phyloP scores from a whole-genome alignment of 1,284 basidiomycete species.

The Moesziomyces antarcticus region DNA sequence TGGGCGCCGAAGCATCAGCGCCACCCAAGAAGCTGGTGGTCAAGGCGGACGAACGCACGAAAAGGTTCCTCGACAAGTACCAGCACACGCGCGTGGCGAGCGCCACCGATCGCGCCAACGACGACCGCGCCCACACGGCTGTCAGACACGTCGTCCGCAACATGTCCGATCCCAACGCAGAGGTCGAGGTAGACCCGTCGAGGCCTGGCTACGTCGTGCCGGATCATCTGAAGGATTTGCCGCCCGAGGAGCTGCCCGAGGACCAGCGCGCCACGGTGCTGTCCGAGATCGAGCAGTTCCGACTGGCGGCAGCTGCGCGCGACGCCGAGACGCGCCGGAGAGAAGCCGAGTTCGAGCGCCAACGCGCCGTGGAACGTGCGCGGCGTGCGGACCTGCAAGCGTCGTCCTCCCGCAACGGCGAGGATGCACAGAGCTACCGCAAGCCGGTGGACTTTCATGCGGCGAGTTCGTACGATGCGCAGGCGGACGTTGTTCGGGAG shows the following conservation, averaged over 20 bases:
- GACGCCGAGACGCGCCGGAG: constrained; percentile 59
- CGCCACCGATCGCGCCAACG: constrained; percentile 71
- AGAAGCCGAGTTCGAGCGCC: constrained; percentile 61
- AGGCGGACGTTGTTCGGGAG: constrained; percentile 30
- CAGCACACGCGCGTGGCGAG: constrained; percentile 80
- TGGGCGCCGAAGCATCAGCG: constrained; percentile 48
- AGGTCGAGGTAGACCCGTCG: constrained; percentile 69
- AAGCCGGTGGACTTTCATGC: constrained; percentile 49
- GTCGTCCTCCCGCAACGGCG: constrained; percentile 12
- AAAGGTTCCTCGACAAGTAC: constrained; percentile 84
- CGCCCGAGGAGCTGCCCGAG: constrained; percentile 94
- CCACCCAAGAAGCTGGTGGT: constrained; percentile 75
- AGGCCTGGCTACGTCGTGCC: constrained; percentile 76
- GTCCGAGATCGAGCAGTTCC: constrained; percentile 87
- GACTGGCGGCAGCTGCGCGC: constrained; percentile 59
- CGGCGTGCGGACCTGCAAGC: constrained; percentile 31
- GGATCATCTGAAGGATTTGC: constrained; percentile 91
- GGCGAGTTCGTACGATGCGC: constrained; percentile 19
- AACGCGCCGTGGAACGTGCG: constrained; percentile 37
- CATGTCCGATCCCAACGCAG: constrained; percentile 72
- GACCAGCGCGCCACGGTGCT: constrained; percentile 91
- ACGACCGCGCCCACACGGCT: constrained; percentile 72
- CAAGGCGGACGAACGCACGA: constrained; percentile 93
- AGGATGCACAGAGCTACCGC: constrained; percentile 51
- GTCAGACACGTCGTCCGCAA: constrained; percentile 65